Base-by-base conservation (phyloP, 2,329 filamentous ascomycete species). In the Neonectria punicea region DNA sequence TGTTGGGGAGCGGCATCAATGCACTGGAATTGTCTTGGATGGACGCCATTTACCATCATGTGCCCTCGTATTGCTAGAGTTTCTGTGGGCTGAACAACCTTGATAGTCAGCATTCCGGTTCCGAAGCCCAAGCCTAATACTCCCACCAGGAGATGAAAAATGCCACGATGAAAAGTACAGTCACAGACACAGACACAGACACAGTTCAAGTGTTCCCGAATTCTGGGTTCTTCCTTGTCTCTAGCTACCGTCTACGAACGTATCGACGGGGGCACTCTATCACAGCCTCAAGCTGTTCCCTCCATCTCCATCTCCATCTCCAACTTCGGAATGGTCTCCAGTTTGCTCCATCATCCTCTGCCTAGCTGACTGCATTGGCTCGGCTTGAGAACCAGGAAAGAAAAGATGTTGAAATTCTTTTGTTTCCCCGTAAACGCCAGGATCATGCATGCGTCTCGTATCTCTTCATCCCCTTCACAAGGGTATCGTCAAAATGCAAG, bases 381-480 rank as follows among this genome's bases (percentile, higher is more conserved):
- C 73, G 77, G 79, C 79, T 78, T 78, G 79, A 79, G 77, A 80
- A 80, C 76, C 70, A 77, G 79, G 78, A 78, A 79, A 76, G 72
- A 77, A 82, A 82, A 82, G 79, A 82, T 82, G 81, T 83, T 83
- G 81, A 83, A 83, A 68, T 81, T 81, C 80, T 82, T 82, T 80
- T 79, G 74, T 78, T 80, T 81, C 77, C 79, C 79, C 77, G 68
- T 77, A 77, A 81, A 81, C 78, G 78, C 80, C 79, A 70, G 67
- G 71, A 72, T 74, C 72, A 78, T 70, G 71, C 73, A 70, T 66
- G 73, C 67, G 72, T 68, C 61, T 73, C 72, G 67, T 72, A 69
- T 73, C 70, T 73, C 73, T 73, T 75, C 71, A 65, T 73, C 67
- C 76, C 74, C 74, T 74, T 72, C 70, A 70, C 71, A 73, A 74